Evolutionary conservation across 202 grass and related monocot genomes (phyloP).

Genomic region (Zizania palustris): DNA sequence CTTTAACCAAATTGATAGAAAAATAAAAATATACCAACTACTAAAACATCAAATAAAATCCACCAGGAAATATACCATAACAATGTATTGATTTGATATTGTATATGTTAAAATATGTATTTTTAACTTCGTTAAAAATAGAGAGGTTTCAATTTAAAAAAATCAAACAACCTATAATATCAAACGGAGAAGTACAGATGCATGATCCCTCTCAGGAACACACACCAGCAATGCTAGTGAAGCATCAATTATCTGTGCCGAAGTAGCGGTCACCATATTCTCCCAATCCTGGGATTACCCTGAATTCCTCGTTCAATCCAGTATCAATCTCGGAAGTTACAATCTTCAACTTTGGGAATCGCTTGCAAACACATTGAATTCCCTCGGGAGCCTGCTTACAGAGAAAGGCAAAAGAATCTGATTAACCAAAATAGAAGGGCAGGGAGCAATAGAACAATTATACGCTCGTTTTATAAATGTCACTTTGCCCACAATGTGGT

Average conservation of each 20-base stretch:
- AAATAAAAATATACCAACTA: too few relatives aligned
- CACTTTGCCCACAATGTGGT: too few relatives aligned
- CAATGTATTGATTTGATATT: too few relatives aligned
- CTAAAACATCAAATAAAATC: too few relatives aligned
- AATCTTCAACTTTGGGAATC: constrained; percentile 79
- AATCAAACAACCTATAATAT: too few relatives aligned
- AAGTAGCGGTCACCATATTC: constrained; percentile 97
- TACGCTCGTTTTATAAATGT: too few relatives aligned
- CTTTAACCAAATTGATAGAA: too few relatives aligned
- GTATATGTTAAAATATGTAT: too few relatives aligned
- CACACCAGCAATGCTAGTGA: not conserved
- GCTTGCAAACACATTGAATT: constrained; percentile 80
- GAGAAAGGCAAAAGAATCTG: not conserved
- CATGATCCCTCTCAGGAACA: constrained; percentile 24
- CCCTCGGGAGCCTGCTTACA: constrained; percentile 85
- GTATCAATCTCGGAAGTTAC: constrained; percentile 95
- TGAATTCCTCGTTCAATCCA: constrained; percentile 73
- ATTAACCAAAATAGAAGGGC: not conserved
- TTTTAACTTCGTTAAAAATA: too few relatives aligned
- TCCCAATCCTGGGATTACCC: constrained; percentile 89
- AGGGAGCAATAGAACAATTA: not conserved
- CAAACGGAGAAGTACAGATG: too few relatives aligned
- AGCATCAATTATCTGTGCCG: constrained; percentile 77
- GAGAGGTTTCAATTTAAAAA: too few relatives aligned
- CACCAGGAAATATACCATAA: too few relatives aligned